phyloP scores from a whole-genome alignment of 2,329 filamentous ascomycete species.

The Talaromyces funiculosus region DNA sequence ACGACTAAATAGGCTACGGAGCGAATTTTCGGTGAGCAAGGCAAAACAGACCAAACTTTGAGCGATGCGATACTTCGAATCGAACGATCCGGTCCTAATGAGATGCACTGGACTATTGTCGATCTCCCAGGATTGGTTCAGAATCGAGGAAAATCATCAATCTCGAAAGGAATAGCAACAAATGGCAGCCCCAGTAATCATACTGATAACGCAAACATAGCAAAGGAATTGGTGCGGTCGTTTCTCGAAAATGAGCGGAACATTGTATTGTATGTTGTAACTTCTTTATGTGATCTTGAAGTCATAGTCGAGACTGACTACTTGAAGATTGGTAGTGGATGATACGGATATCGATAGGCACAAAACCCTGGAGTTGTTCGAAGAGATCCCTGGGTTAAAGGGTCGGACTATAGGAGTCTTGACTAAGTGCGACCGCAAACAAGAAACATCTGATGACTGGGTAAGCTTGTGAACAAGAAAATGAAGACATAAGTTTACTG shows the following conservation, averaged over 20 bases:
- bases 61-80: slow-evolving; percentile 9
- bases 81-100: slow-evolving; percentile 4
- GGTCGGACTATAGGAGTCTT: slow-evolving; percentile 17
- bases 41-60: background rate
- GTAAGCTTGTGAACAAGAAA: background rate
- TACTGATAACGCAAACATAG: slow-evolving; percentile 3
- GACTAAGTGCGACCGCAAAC: slow-evolving; percentile 16
- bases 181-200: background rate
- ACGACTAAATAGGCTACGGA: slow-evolving; percentile 3
- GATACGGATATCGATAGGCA: slow-evolving; percentile 16
- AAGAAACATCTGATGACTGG: slow-evolving; percentile 16
- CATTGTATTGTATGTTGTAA: slow-evolving; percentile 5
- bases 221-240: slow-evolving; percentile 5
- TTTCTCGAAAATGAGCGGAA: slow-evolving; percentile 9
- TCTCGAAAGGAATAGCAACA: background rate
- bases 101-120: slow-evolving; percentile 11
- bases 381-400: slow-evolving; percentile 10
- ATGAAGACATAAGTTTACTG: background rate
- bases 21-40: slow-evolving; percentile 1
- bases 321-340: slow-evolving; percentile 15
- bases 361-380: slow-evolving; percentile 12
- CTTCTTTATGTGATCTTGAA: background rate
- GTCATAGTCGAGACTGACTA: background rate
- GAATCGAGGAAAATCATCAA: background rate
- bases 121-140: slow-evolving; percentile 11